A percentile compares a stretch with the other conserved stretches of the same genome.
phyloP scores from a whole-genome alignment of 1,284 basidiomycete genomes.

The Sphaerobolus stellatus region DNA sequence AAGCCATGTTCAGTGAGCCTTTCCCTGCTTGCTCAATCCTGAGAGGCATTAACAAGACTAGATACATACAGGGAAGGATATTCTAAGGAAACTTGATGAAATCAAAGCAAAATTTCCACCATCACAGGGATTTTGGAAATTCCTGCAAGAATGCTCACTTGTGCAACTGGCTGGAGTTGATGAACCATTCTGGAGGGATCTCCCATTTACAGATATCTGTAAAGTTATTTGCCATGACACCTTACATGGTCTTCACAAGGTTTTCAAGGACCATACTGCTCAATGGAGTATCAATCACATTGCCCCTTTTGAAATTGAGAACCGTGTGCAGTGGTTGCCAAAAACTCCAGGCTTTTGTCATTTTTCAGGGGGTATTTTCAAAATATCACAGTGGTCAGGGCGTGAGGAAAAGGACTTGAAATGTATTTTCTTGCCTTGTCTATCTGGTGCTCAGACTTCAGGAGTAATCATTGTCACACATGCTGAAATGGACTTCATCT shows the following conservation, averaged over 20 bases:
- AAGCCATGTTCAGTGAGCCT: too few species aligned
- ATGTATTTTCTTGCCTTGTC: conserved; percentile 3
- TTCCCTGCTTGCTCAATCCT: too few species aligned
- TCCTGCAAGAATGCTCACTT: background rate
- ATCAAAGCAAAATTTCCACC: too few species aligned
- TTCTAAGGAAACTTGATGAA: too few species aligned
- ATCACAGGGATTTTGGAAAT: too few species aligned
- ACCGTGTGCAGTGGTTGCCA: background rate
- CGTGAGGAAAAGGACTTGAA: conserved; percentile 28
- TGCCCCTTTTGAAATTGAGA: conserved; percentile 3
- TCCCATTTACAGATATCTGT: conserved; percentile 8
- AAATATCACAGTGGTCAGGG: conserved; percentile 10
- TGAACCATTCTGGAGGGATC: conserved; percentile 2
- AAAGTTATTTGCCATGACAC: conserved; percentile 7
- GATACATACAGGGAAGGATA: too few species aligned
- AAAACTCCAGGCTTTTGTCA: conserved; percentile 1
- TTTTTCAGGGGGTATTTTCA: conserved; percentile 7
- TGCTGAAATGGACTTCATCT: conserved; percentile 36
- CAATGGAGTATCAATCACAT: conserved; percentile 3
- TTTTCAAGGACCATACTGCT: conserved; percentile 8
- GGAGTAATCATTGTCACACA: conserved; percentile 16
- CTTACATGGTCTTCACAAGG: conserved; percentile 9
- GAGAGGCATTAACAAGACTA: too few species aligned
- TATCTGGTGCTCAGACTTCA: conserved; percentile 13
- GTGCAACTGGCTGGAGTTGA: conserved; percentile 12